These are phyloP conservation scores for Diplodia intermedia DNA, from an alignment of 2,329 filamentous ascomycete genomes.

Conservation along the genomic window DNA sequence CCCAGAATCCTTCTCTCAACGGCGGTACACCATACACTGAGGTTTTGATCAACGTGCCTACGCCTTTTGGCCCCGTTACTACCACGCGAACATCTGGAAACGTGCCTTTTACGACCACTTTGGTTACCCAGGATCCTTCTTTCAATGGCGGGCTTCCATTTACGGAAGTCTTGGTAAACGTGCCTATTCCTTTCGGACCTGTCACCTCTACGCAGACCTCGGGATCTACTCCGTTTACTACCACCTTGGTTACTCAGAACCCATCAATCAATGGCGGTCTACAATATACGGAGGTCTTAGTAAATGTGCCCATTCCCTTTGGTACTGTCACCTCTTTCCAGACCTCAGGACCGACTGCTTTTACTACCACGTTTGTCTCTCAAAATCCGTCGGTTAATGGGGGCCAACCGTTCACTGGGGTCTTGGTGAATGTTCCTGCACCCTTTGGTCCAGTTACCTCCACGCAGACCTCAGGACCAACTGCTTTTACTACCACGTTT, in stretches of 20 bases:
- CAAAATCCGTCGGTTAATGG: neutral
- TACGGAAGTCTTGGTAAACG: neutral
- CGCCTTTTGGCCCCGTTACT: neutral
- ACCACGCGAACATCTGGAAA: neutral
- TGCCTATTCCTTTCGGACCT: neutral
- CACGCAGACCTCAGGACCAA: neutral
- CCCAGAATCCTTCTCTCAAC: neutral
- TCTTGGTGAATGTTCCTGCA: constrained; percentile 2
- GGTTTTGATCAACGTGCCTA: constrained; percentile 5
- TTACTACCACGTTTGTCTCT: neutral
- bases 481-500: neutral
- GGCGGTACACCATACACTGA: neutral
- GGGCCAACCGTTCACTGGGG: neutral
- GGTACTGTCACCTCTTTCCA: neutral
- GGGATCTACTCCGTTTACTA: neutral
- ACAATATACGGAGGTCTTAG: neutral
- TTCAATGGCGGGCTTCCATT: neutral
- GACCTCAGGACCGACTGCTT: neutral
- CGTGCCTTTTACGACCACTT: neutral
- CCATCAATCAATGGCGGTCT: neutral
- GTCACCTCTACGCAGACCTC: neutral
- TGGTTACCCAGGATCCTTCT: neutral
- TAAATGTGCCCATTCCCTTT: neutral
- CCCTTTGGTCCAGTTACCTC: neutral
- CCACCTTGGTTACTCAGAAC: neutral